Base-by-base conservation (phyloP, 768 basidiomycete genomes). In the Lanmaoa pseudosensibilis region DNA sequence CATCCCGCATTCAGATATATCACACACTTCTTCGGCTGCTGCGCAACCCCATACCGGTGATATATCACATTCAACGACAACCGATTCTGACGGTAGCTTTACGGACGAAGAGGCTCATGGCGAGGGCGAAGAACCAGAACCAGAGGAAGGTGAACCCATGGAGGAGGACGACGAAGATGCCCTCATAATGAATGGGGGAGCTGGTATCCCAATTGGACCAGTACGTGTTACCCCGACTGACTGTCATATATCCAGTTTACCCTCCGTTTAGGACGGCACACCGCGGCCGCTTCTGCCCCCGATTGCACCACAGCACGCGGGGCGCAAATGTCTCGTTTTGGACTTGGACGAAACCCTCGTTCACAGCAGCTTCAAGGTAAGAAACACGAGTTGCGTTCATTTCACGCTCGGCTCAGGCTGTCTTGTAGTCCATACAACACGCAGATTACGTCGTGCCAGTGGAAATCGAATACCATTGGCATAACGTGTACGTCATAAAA, bases 401-500 rank as follows among this genome's bases (percentile, higher is more conserved):
- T 50, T 60, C 27, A 12, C 44, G 30, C 50, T 38, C 40, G 21
- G 51, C 60, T 66, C 25, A 69, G 2, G 32, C 33, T 52, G 18
- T 56, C 54, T 54, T 58, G 13, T 39, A 98, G 95, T 91, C 94
- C 52, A 92, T 98, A 65, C 83, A 81, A 61, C 90, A 94, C 66
- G 94, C 96, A 32, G 97, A 99, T 77, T 99, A 94, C 73, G 92
- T 98, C 60, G 96, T 99, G 4, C 97, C 97, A 5, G 97, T 99
- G 25, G 97, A 98, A 74, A 99, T 99, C 60, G 97, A 99, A 69
- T 94, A 92, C 62, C 91, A 97, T 69, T 92, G 90, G 83, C 97
- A 99, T 72, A 98, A 99, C 68, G 94, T 98, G 62, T 98, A 98
- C 75, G 97, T 98, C 47, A 92, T 98, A 74, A 98, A 98, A 74